Conservation (phyloP, 257 asterid species). For the Lantana camara region DNA sequence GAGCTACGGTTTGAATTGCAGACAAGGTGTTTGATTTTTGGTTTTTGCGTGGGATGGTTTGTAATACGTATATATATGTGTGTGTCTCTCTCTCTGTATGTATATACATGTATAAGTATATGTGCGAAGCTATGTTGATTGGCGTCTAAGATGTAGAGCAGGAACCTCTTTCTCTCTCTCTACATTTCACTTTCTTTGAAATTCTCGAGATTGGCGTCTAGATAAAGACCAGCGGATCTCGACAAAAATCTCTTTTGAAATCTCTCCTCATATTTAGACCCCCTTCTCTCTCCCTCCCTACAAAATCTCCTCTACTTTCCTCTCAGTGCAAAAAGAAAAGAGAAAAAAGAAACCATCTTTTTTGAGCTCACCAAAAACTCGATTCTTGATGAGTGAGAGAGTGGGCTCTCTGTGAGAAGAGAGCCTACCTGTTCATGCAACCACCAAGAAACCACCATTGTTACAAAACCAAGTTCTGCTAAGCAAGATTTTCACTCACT, state of each 20-base stretch:
- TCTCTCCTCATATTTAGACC: not conserved
- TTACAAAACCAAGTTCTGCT: conserved; percentile 3
- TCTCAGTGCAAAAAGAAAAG: not conserved
- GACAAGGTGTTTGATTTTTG: conserved; percentile 22
- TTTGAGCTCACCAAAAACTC: conserved; percentile 10
- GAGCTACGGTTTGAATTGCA: not conserved
- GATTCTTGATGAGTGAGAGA: conserved; percentile 63
- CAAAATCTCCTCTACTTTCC: not conserved
- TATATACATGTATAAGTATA: not conserved
- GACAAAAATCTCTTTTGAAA: conserved; percentile 1
- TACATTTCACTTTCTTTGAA: conserved; percentile 50
- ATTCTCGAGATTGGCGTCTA: conserved; percentile 46
- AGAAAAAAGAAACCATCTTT: not conserved
- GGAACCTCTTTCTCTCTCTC: conserved; percentile 33
- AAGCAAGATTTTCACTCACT: not conserved
- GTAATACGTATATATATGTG: not conserved
- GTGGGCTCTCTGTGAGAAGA: conserved; percentile 72
- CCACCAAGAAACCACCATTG: conserved; percentile 21
- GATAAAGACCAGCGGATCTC: conserved; percentile 36
- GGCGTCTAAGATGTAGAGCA: too few species aligned
- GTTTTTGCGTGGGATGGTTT: conserved; percentile 14
- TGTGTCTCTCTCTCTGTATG: conserved; percentile 7
- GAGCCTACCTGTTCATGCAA: conserved; percentile 78
- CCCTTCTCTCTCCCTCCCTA: too few species aligned
- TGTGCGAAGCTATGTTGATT: conserved; percentile 1